Percentiles rank a stretch among this genome's conserved stretches.
phyloP scores from a whole-genome alignment of 805 yeast species.

The Saturnispora quitensis region DNA sequence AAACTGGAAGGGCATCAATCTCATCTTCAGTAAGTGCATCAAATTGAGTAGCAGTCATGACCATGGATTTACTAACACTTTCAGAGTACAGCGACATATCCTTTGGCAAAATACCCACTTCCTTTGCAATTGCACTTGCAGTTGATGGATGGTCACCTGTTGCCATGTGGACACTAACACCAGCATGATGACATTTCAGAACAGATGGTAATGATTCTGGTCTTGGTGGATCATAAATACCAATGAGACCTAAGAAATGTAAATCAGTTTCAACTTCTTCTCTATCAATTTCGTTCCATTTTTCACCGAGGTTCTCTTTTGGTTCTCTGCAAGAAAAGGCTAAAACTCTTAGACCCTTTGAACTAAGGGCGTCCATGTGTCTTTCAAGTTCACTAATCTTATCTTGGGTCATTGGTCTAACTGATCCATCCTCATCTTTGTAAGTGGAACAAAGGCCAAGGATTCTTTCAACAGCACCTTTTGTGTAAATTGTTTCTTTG shows the following conservation, averaged over 20 bases:
- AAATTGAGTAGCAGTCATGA: conserved; percentile 67
- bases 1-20: conserved; percentile 52
- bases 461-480: conserved; percentile 73
- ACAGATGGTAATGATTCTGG: conserved; percentile 59
- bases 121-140: conserved; percentile 71
- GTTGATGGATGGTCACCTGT: conserved; percentile 79
- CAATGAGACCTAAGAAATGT: conserved; percentile 58
- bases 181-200: conserved; percentile 59
- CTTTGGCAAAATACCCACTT: conserved; percentile 66
- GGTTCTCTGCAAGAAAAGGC: conserved; percentile 51
- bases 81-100: conserved; percentile 45
- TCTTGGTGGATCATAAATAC: conserved; percentile 77
- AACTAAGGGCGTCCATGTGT: conserved; percentile 50
- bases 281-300: conserved; percentile 30
- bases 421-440: conserved; percentile 32
- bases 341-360: conserved; percentile 62
- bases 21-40: conserved; percentile 53
- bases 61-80: conserved; percentile 54
- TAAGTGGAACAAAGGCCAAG: conserved; percentile 46
- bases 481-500: conserved; percentile 34
- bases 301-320: conserved; percentile 16
- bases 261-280: conserved; percentile 42
- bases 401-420: conserved; percentile 31
- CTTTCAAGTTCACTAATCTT: conserved; percentile 36
- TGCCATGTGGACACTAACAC: conserved; percentile 71